Conservation (phyloP, 306 rosid species). For the Medicago lupulina region DNA sequence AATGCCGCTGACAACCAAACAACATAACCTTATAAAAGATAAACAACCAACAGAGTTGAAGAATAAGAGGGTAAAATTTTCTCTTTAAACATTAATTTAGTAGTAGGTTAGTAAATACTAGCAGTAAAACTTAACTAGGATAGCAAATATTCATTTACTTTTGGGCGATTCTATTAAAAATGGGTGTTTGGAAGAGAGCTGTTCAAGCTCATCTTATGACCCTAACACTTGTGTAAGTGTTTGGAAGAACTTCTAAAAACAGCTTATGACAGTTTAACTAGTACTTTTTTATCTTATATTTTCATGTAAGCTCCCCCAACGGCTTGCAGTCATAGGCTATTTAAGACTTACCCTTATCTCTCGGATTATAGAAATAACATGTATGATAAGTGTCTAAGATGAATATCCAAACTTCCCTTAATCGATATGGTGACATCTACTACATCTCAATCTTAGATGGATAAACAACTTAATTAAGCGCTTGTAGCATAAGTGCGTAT, state of each 20-base stretch:
- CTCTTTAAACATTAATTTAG: neutral
- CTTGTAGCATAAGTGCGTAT: neutral
- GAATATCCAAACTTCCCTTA: neutral
- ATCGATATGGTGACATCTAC: neutral
- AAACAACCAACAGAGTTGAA: constrained; percentile 26
- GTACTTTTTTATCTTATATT: neutral
- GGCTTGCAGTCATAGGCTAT: neutral
- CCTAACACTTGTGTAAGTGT: neutral
- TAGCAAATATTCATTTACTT: constrained; percentile 2
- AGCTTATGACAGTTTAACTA: neutral
- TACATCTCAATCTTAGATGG: neutral
- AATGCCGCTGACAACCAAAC: neutral
- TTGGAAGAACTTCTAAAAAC: neutral
- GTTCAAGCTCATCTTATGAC: neutral
- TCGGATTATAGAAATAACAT: neutral
- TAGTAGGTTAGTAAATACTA: neutral
- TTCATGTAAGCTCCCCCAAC: neutral
- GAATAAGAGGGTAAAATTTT: neutral
- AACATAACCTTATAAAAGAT: constrained; percentile 32
- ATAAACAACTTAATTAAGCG: no score
- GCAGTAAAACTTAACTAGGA: neutral
- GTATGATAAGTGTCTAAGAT: neutral
- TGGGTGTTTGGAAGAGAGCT: neutral
- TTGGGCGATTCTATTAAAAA: neutral
- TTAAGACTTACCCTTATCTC: no score